phyloP scores from a whole-genome alignment of 352 stramenopile species.

The Blastocystis sp. region DNA sequence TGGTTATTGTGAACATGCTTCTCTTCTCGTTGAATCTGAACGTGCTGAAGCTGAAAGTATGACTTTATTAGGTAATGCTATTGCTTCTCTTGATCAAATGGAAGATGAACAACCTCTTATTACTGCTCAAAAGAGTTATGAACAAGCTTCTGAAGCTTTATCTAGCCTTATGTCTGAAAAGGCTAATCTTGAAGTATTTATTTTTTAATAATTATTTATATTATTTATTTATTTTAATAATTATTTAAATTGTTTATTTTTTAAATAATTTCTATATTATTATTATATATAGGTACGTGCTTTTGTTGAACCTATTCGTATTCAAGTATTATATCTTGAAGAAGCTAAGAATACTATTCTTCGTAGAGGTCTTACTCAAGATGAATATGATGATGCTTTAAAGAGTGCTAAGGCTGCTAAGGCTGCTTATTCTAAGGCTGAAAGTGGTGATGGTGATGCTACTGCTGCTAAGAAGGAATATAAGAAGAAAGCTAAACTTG shows the following conservation, averaged over 20 bases:
- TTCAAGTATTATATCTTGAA: constrained; percentile 3
- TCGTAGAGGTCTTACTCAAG: constrained; percentile 12
- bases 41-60: background rate
- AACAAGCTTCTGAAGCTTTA: too few species aligned
- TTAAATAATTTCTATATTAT: constrained; percentile 2
- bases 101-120: too few species aligned
- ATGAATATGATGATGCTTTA: constrained; percentile 19
- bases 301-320: constrained; percentile 11
- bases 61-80: too few species aligned
- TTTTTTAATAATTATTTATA: too few species aligned
- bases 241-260: background rate
- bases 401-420: constrained; percentile 19
- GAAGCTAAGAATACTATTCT: constrained; percentile 14
- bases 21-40: constrained; percentile 7
- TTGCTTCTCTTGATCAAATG: too few species aligned
- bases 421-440: constrained; percentile 21
- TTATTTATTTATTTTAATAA: constrained; percentile 5
- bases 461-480: constrained; percentile 11
- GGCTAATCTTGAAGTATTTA: constrained; percentile 12
- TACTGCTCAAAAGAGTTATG: too few species aligned
- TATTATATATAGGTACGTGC: background rate
- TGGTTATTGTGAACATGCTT: background rate
- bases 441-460: background rate
- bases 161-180: constrained; percentile 1
- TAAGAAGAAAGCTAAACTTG: constrained; percentile 12